Evolutionary conservation across 768 basidiomycete genomes (phyloP).

Genomic region (Kwoniella europaea): DNA sequence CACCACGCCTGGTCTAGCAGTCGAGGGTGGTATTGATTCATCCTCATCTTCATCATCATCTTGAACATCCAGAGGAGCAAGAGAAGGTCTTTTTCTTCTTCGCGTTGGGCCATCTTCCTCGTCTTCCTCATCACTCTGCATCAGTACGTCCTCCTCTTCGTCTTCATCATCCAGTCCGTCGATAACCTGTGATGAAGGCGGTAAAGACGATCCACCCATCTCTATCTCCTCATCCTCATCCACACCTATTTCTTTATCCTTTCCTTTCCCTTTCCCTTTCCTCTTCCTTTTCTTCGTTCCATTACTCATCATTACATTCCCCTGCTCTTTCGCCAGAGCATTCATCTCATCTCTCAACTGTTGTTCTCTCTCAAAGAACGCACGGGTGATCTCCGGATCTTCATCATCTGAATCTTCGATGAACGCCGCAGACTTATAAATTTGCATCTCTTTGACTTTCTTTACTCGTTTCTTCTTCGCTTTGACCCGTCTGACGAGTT

Average conservation of each 20-base stretch:
- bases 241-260: neutral
- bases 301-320: constrained; percentile 33
- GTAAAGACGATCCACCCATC: constrained; percentile 5
- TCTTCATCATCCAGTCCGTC: neutral
- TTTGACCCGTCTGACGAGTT: constrained; percentile 40
- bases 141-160: neutral
- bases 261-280: constrained; percentile 12
- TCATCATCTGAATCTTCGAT: constrained; percentile 91
- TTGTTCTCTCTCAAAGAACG: constrained; percentile 75
- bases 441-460: constrained; percentile 69
- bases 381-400: constrained; percentile 62
- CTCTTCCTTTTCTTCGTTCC: constrained; percentile 26
- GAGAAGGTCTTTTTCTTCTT: constrained; percentile 11
- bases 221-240: neutral
- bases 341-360: constrained; percentile 43
- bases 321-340: constrained; percentile 36
- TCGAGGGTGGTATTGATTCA: neutral
- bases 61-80: constrained; percentile 1
- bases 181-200: neutral
- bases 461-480: constrained; percentile 53
- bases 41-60: neutral
- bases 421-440: constrained; percentile 86
- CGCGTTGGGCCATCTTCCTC: neutral
- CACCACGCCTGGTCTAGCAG: neutral
- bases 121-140: neutral